Evolutionary conservation across 805 yeast genomes (phyloP).

Genomic region (Zygotorulaspora sp.): DNA sequence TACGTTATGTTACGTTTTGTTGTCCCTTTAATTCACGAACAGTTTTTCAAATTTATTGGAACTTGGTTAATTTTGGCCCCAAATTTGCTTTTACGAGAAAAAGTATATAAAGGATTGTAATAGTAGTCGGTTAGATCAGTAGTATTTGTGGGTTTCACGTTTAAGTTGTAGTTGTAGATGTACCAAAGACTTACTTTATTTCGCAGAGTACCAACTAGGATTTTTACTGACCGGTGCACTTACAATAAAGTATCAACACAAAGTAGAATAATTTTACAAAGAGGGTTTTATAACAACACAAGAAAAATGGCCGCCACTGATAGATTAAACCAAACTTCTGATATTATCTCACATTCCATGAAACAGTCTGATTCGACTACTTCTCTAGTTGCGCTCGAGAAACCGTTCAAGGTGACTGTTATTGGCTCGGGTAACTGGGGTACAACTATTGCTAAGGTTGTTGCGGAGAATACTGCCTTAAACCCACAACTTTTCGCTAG

Average conservation of each 20-base stretch:
- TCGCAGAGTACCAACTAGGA: not conserved
- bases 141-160: not conserved
- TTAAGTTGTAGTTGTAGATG: not conserved
- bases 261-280: not conserved
- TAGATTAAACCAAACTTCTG: conserved; percentile 32
- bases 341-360: conserved; percentile 26
- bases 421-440: conserved; percentile 99
- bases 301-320: conserved; percentile 29
- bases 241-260: not conserved
- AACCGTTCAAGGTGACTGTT: conserved; percentile 58
- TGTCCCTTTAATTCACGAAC: conserved; percentile 1
- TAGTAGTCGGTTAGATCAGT: not conserved
- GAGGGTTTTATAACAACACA: not conserved
- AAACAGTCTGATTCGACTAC: conserved; percentile 17
- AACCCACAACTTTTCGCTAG: conserved; percentile 68
- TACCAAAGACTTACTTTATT: conserved; percentile 1
- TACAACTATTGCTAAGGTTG: conserved; percentile 91
- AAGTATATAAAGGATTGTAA: conserved; percentile 1
- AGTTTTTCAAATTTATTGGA: too few species aligned
- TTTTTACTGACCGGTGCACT: not conserved
- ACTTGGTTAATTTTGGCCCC: not conserved
- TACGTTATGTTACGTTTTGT: too few species aligned
- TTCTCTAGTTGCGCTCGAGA: conserved; percentile 19
- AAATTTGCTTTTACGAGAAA: not conserved
- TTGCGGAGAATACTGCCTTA: conserved; percentile 78